phyloP scores from a whole-genome alignment of 2,329 filamentous ascomycete species.

The Chaetothyriales sp. region DNA sequence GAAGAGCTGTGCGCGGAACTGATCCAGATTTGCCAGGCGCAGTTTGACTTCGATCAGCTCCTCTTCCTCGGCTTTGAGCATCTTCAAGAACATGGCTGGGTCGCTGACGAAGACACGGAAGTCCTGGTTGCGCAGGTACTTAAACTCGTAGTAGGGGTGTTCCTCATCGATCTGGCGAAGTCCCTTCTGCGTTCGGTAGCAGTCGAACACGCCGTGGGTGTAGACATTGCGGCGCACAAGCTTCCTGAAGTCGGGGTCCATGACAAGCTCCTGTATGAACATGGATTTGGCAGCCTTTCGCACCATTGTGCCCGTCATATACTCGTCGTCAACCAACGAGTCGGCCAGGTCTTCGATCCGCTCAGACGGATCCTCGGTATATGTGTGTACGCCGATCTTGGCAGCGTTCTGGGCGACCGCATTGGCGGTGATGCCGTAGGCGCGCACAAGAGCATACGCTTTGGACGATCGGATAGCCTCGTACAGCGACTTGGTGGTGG shows the following conservation, averaged over 20 bases:
- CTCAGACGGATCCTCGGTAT: conserved; percentile 68
- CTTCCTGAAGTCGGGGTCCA: conserved; percentile 78
- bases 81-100: conserved; percentile 84
- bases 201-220: conserved; percentile 68
- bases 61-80: conserved; percentile 94
- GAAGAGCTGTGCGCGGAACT: conserved; percentile 63
- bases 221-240: conserved; percentile 74
- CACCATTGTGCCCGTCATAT: conserved; percentile 59
- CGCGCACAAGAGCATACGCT: conserved; percentile 67
- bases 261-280: conserved; percentile 79
- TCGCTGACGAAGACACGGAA: conserved; percentile 65
- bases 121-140: conserved; percentile 83
- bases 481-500: conserved; percentile 60
- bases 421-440: conserved; percentile 80
- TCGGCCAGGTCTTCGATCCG: conserved; percentile 81
- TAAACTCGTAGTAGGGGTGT: conserved; percentile 94
- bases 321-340: conserved; percentile 54
- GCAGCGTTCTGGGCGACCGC: conserved; percentile 76
- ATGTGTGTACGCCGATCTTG: conserved; percentile 59
- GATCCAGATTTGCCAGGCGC: conserved; percentile 56
- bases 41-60: conserved; percentile 77
- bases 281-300: conserved; percentile 67
- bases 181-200: conserved; percentile 83
- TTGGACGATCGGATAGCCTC: conserved; percentile 71
- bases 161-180: conserved; percentile 85